Evolutionary conservation across 805 yeast genomes (phyloP).

Genomic region (Barnettozyma californica): DNA sequence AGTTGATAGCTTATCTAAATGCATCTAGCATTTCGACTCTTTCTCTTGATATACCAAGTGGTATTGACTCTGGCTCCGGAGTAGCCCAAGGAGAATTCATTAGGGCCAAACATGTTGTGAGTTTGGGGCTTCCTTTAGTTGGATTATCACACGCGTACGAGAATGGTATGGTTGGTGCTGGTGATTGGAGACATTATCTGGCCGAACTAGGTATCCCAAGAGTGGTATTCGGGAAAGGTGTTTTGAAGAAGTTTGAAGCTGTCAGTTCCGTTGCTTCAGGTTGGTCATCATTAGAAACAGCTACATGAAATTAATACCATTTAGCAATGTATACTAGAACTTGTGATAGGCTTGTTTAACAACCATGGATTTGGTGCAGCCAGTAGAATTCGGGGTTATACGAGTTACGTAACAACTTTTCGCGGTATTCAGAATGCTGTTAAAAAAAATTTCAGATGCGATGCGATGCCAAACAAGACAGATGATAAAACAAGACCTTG

Average conservation of each 20-base stretch:
- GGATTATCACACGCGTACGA: slow-evolving; percentile 58
- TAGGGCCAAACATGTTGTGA: slow-evolving; percentile 52
- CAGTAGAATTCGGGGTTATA: background rate
- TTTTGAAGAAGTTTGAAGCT: slow-evolving; percentile 42
- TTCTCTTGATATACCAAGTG: slow-evolving; percentile 79
- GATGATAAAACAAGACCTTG: background rate
- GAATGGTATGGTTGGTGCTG: slow-evolving; percentile 42
- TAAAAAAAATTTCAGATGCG: background rate
- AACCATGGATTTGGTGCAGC: background rate
- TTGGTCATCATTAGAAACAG: background rate
- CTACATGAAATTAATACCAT: background rate
- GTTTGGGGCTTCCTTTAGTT: slow-evolving; percentile 68
- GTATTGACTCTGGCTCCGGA: slow-evolving; percentile 82
- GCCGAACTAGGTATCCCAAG: slow-evolving; percentile 71
- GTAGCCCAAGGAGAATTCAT: slow-evolving; percentile 31
- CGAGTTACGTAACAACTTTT: background rate
- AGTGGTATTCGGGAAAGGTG: slow-evolving; percentile 41
- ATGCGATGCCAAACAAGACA: background rate
- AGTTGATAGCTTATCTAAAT: slow-evolving; percentile 66
- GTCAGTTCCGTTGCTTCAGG: slow-evolving; percentile 1
- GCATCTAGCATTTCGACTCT: slow-evolving; percentile 38
- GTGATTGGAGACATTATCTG: slow-evolving; percentile 51
- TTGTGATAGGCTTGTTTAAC: background rate
- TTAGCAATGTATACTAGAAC: too few species aligned
- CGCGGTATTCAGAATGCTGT: background rate